Base-by-base conservation (phyloP, 1,284 basidiomycete species). In the Trichosporon ovoides region DNA sequence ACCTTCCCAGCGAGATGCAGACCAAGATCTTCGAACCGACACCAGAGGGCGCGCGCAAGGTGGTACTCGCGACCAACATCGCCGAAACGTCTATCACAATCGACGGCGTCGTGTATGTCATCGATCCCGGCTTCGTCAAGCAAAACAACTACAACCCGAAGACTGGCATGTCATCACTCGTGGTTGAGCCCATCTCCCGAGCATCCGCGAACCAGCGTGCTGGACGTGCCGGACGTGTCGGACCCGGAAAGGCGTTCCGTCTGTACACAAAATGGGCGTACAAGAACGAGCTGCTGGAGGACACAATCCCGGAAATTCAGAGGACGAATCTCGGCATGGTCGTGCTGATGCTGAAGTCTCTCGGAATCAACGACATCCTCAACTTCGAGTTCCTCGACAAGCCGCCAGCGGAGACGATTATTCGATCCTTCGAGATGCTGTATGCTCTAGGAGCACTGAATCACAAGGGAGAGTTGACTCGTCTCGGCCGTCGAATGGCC, bases 11-110 rank as follows among this genome's bases (percentile, higher is more conserved):
- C 66, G 96, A 99, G 63, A 93, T 98, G 93, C 96, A 99, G 76
- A 89, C 93, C 34, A 97, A 97, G 79, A 98, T 98, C 63, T 99
- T 98, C 76, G 96, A 99, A 76, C 94, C 95, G 1, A 98, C 96
- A 7, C 95, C 96, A 0, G 88, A 91, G 58, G 93, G 93, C 11
- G 91, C 96, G 16, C 82, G 96, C 56, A 99, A 98, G 78, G 92
- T 97, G 52, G 95, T 98, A 14, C 81, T 99, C 37, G 96, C 96
- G 1, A 99, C 96, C 31, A 98, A 98, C 74, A 98, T 99, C 65
- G 96, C 96, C 24, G 94, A 98, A 77, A 98, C 94, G 1, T 94
- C 91, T 7, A 96, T 98, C 70, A 97, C 94, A 1, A 97, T 98
- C 66, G 93, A 97, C 60, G 94, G 94, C 28, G 92, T 98, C 6